A percentile compares a stretch with the other conserved stretches of the same genome.
Conservation (phyloP, 345 rosid species). For the Durio zibethinus region DNA sequence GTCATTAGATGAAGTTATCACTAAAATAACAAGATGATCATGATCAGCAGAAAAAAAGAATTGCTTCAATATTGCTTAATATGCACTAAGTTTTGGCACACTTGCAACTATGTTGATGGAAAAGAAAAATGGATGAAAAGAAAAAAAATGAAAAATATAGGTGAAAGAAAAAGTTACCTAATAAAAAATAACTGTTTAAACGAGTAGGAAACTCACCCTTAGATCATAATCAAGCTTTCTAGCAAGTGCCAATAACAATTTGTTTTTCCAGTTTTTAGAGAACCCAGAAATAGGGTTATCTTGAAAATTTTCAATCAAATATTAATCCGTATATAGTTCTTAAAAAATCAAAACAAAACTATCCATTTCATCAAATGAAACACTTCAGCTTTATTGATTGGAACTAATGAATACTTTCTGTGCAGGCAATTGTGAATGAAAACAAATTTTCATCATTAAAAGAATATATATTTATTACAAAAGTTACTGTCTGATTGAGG, state of each 20-base stretch:
- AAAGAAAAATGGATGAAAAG: too few species aligned
- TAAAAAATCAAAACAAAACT: background rate
- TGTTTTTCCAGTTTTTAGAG: constrained; percentile 88
- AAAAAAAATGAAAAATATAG: too few species aligned
- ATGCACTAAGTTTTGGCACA: background rate
- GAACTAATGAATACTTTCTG: background rate
- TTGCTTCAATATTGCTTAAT: background rate
- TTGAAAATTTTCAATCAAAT: constrained; percentile 33
- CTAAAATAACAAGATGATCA: background rate
- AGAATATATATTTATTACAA: too few species aligned
- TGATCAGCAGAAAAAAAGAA: background rate
- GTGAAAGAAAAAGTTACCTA: too few species aligned
- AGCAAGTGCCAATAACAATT: constrained; percentile 67
- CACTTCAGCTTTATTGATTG: background rate
- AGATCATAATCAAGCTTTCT: constrained; percentile 62
- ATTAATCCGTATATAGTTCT: background rate
- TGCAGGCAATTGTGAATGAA: background rate
- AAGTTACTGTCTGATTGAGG: background rate
- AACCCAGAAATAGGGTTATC: constrained; percentile 86
- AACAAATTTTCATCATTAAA: background rate
- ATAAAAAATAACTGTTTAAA: background rate
- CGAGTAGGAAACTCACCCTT: constrained; percentile 36
- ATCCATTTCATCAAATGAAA: background rate
- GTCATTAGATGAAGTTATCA: background rate
- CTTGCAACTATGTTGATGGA: too few species aligned